A percentile compares a stretch with the other conserved stretches of the same genome.
These are phyloP conservation scores for Beauveria sp. DNA, from an alignment of 2,329 filamentous ascomycete genomes.

Conservation along the genomic window DNA sequence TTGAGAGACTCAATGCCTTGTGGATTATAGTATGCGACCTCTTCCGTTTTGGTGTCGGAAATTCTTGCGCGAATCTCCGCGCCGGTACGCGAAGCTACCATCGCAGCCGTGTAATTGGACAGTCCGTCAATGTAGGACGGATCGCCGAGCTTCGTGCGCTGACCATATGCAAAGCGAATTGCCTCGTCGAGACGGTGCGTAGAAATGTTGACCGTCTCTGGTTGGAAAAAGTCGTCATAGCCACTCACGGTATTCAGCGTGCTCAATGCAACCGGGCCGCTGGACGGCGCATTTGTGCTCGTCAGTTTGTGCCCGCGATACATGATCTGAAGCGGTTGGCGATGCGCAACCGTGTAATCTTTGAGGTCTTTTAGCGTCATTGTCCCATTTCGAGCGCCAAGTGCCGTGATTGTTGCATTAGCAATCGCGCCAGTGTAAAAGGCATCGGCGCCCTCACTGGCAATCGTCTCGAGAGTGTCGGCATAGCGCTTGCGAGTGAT, in stretches of 20 bases:
- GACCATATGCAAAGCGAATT: conserved; percentile 72
- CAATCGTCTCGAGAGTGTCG: conserved; percentile 63
- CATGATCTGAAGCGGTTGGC: conserved; percentile 51
- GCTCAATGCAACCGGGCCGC: conserved; percentile 65
- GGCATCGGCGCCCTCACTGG: conserved; percentile 53
- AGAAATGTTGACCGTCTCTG: conserved; percentile 47
- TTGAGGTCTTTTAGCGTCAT: conserved; percentile 68
- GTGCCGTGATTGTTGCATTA: conserved; percentile 57
- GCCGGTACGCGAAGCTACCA: conserved; percentile 56
- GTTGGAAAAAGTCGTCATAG: conserved; percentile 56
- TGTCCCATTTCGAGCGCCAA: conserved; percentile 59
- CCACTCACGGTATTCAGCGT: conserved; percentile 68
- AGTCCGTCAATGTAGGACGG: conserved; percentile 59
- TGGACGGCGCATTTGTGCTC: conserved; percentile 60
- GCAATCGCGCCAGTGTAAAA: conserved; percentile 67
- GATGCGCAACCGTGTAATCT: conserved; percentile 61
- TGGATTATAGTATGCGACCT: conserved; percentile 37
- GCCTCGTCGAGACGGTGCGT: conserved; percentile 79
- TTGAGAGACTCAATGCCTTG: conserved; percentile 37
- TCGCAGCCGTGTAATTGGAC: conserved; percentile 51
- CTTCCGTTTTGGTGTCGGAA: conserved; percentile 30
- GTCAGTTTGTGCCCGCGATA: conserved; percentile 67
- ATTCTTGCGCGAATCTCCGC: conserved; percentile 43
- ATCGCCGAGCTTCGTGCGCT: conserved; percentile 67
- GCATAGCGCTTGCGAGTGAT: conserved; percentile 71